Conservation (phyloP, 129 eudicot genomes). For the Smallanthus sonchifolius region DNA sequence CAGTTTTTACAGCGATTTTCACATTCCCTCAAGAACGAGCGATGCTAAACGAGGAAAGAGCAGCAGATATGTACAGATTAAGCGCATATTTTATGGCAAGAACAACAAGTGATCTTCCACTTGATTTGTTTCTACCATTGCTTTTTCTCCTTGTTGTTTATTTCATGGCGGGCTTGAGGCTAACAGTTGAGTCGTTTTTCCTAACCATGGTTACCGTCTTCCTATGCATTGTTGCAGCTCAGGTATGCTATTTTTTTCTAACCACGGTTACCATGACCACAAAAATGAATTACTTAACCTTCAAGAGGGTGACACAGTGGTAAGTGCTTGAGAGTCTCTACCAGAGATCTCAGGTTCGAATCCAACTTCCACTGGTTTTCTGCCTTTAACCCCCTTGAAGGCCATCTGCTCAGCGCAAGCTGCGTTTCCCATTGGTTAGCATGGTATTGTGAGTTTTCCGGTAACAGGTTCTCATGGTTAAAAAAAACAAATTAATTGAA, state of each 20-base stretch:
- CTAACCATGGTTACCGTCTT: constrained; percentile 69
- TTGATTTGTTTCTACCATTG: constrained; percentile 76
- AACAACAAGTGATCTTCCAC: constrained; percentile 87
- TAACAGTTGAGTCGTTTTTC: constrained; percentile 55
- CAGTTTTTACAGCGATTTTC: constrained; percentile 93
- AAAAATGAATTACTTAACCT: neutral
- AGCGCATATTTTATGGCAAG: constrained; percentile 97
- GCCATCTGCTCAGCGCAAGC: neutral
- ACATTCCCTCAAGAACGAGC: constrained; percentile 99
- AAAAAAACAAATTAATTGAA: neutral
- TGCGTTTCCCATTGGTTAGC: neutral
- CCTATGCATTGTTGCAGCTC: constrained; percentile 94
- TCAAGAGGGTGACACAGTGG: no score
- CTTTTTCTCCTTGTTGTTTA: constrained; percentile 77
- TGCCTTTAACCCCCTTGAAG: neutral
- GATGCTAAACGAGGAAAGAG: constrained; percentile 83
- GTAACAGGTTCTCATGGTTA: no score
- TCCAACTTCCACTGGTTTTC: neutral
- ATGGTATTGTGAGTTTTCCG: neutral
- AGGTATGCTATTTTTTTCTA: constrained; percentile 37
- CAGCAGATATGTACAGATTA: constrained; percentile 91
- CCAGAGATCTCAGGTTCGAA: neutral
- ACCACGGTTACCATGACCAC: neutral
- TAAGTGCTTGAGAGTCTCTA: neutral
- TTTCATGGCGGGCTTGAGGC: constrained; percentile 90